These are phyloP conservation scores for Jaenimonas drosophilae DNA, from an alignment of 208 protist genomes.

Conservation along the genomic window DNA sequence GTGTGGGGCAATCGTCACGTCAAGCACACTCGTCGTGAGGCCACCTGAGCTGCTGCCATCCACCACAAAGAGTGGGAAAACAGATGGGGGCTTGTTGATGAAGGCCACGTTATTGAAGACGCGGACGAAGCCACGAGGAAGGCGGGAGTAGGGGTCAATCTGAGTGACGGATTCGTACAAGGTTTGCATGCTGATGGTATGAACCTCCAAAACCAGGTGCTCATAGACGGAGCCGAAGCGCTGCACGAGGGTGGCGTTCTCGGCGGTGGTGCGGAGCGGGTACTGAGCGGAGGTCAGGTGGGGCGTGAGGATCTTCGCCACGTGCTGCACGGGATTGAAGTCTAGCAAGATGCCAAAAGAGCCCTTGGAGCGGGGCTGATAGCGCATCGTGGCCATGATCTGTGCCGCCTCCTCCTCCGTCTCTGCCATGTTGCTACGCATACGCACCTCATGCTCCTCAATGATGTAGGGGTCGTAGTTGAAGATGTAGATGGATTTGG, in stretches of 20 bases:
- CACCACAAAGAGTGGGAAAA: slow-evolving; percentile 77
- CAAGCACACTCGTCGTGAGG: slow-evolving; percentile 51
- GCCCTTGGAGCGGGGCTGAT: slow-evolving; percentile 27
- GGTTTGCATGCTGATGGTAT: slow-evolving; percentile 61
- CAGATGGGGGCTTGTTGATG: slow-evolving; percentile 39
- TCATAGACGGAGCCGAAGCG: slow-evolving; percentile 23
- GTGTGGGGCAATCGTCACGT: slow-evolving; percentile 75
- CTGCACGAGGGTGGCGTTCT: slow-evolving; percentile 5
- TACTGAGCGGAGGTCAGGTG: slow-evolving; percentile 34
- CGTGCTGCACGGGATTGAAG: slow-evolving; percentile 65
- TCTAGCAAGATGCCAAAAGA: slow-evolving; percentile 62
- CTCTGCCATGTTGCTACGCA: slow-evolving; percentile 68
- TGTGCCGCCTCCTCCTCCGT: slow-evolving; percentile 44
- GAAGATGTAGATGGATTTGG: slow-evolving; percentile 65
- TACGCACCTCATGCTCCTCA: slow-evolving; percentile 67
- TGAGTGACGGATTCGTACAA: slow-evolving; percentile 63
- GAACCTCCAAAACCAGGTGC: slow-evolving; percentile 54
- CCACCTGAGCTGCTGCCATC: slow-evolving; percentile 75
- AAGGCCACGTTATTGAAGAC: slow-evolving; percentile 52
- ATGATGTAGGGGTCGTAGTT: slow-evolving; percentile 86
- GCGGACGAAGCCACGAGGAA: slow-evolving; percentile 82
- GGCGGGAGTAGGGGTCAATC: slow-evolving; percentile 56
- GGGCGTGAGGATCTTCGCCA: slow-evolving; percentile 49
- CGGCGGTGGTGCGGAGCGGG: slow-evolving; percentile 4
- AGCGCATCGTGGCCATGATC: slow-evolving; percentile 23